Base-by-base conservation (phyloP, 1,284 basidiomycete species). In the Ustanciosporium gigantosporum region DNA sequence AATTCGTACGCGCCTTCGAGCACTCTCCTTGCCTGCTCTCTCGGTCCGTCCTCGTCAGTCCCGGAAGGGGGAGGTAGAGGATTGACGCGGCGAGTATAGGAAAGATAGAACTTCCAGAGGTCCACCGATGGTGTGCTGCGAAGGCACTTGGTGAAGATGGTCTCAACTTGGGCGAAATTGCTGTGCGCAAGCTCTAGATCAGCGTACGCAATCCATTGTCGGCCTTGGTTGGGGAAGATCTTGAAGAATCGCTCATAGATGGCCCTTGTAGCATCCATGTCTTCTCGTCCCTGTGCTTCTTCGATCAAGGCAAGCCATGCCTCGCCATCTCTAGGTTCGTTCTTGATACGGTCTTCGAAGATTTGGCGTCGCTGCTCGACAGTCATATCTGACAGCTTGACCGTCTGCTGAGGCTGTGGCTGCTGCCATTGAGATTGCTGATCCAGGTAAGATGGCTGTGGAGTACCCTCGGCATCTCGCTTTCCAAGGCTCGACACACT, bases 1-100 rank as follows among this genome's bases (percentile, higher is more conserved):
- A 91, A 96, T 73, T 98, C 93, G 79, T 93, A 98, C 5, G 92
- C 90, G 66, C 90, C 88, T 31, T 87, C 86, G 48, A 98, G 86
- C 14, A 84, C 85, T 37, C 71, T 88, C 84, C 70, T 88, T 82
- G 62, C 86, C 84, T 52, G 72, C 48, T 82, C 80, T 19, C 83
- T 82, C 31, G 83, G 84, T 7, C 79, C 76, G 36, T 84, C 83
- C 37, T 73, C 79, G 56, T 70, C 56, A 74, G 71, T 64, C 75
- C 49, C 50, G 3, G 60, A 65, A 4, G 64, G 34, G 4, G 75
- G 65, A 8, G 74, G 73, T 5, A 77, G 46, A 1, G 75, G 75
- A 35, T 77, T 73, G 41, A 77, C 73, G 1, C 74, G 61, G 14
- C 75, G 68, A 5, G 68, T 74, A 55, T 77, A 77, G 15, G 69